Base-by-base conservation (phyloP, 441 rosid species). In the Erysimum cheiri region DNA sequence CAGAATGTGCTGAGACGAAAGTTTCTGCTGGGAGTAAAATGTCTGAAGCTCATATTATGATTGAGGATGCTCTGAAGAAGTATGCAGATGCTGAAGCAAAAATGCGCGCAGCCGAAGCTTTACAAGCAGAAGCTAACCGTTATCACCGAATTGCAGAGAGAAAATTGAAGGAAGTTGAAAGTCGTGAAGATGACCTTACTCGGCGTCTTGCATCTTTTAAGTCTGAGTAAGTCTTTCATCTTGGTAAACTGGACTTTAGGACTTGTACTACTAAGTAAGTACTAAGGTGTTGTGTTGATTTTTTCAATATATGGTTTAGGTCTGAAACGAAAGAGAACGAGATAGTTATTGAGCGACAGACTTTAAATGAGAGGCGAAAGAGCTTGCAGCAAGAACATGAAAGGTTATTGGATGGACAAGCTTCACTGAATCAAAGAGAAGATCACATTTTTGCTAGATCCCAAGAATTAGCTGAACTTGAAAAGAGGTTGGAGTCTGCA, bases 1-100 rank as follows among this genome's bases (percentile, higher is more conserved):
- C 94, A 47, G 96, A 94, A 79, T 83, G 85, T 84, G 97, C 99
- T 15, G 98, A 92, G 81, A 78, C 78, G 0, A 94, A 94, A 83
- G 88, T 94, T 82, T 78, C 99, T 13, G 94, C 97, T 52, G 90
- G 65, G 53, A 70, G 78, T 72, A 86, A 80, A 80, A 70, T 86
- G 73, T 81, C 88, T 71, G 98, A 90, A 81, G 96, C 87, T 17
- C 81, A 74, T 8, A 64, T 3, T 41, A 82, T 92, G 97, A 59
- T 81, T 26, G 96, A 88, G 71, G 88, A 85, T 80, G 86, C 90
- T 2, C 87, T 86, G 75, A 87, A 85, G 75, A 94, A 90, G 72
- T 68, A 72, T 48, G 61, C 71, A 65, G 94, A 87, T 66, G 89
- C 93, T 35, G 94, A 88, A 72, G 74, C 73, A 33, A 94, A 87